Evolutionary conservation across 805 yeast genomes (phyloP), one percentile per base, ranked within the genome.

Genomic region (Teunomyces aglyptinius): DNA sequence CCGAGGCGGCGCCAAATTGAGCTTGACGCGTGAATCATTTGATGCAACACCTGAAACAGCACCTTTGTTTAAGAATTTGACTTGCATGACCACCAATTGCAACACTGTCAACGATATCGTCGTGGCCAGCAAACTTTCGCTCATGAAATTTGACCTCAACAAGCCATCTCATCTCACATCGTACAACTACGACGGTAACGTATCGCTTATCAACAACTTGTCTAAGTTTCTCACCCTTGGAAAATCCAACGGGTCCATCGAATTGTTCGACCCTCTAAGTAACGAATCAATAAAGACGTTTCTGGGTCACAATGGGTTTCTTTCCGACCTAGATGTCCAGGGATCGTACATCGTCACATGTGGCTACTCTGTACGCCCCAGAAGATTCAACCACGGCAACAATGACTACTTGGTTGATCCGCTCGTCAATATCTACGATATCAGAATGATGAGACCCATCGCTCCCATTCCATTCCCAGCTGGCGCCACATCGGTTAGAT

Each of bases 391-490:
- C 7, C 49, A 49, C 41, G 49, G 35, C 12, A 15, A 18, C 28
- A 50, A 50, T 35, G 71, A 65, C 43, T 65, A 54, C 43, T 56
- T 71, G 47, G 71, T 65, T 20, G 98, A 94, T 59, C 92, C 96
- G 0, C 75, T 92, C 50, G 90, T 92, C 16, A 84, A 84, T 53
- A 82, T 89, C 16, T 89, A 81, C 62, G 98, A 94, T 63, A 63
- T 89, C 26, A 76, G 95, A 50, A 78, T 82, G 47, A 72, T 87
- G 80, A 77, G 80, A 44, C 77, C 90, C 1, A 65, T 84, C 46
- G 73, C 95, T 0, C 97, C 97, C 3, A 74, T 92, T 6, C 81
- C 97, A 3, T 89, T 90, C 58, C 90, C 94, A 0, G 85, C 90
- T 0, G 97, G 97, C 10, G 97, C 98, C 0, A 76, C 86, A 7